phyloP scores from a whole-genome alignment of 495 filamentous ascomycete species.

The Pyronema domesticum region DNA sequence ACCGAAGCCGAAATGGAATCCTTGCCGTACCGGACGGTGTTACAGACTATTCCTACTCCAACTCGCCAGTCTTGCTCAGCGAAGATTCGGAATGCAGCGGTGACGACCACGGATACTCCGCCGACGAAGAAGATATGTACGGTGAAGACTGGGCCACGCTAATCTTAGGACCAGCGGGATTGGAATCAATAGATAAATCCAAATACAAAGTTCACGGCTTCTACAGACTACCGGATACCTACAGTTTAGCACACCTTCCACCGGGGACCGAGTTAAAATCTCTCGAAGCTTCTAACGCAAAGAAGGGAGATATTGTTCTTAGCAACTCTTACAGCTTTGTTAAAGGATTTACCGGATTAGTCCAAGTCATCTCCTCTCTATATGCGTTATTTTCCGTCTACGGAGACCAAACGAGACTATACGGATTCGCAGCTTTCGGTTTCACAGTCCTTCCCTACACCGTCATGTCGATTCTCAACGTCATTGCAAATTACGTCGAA shows the following conservation, averaged over 20 bases:
- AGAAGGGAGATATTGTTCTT: constrained; percentile 18
- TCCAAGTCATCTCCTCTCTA: constrained; percentile 28
- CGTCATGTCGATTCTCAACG: constrained; percentile 49
- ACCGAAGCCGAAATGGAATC: no score
- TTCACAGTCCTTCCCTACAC: constrained; percentile 40
- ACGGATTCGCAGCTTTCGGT: constrained; percentile 32
- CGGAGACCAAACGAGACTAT: constrained; percentile 26
- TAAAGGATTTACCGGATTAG: constrained; percentile 26
- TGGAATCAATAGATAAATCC: background rate
- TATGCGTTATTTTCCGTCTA: constrained; percentile 27
- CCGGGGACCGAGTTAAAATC: constrained; percentile 10
- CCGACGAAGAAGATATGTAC: background rate
- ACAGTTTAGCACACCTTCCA: constrained; percentile 13
- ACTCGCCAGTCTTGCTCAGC: background rate
- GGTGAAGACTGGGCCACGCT: background rate
- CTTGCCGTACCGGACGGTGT: no score
- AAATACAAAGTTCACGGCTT: constrained; percentile 19
- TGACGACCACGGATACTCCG: background rate
- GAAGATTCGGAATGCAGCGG: background rate
- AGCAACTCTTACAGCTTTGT: constrained; percentile 21
- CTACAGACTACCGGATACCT: constrained; percentile 10
- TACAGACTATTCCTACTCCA: background rate
- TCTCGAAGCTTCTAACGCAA: constrained; percentile 19
- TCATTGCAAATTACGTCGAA: constrained; percentile 28
- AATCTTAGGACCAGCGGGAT: background rate